Base-by-base conservation (phyloP, 2,329 filamentous ascomycete species). In the Passalora sequoiae region DNA sequence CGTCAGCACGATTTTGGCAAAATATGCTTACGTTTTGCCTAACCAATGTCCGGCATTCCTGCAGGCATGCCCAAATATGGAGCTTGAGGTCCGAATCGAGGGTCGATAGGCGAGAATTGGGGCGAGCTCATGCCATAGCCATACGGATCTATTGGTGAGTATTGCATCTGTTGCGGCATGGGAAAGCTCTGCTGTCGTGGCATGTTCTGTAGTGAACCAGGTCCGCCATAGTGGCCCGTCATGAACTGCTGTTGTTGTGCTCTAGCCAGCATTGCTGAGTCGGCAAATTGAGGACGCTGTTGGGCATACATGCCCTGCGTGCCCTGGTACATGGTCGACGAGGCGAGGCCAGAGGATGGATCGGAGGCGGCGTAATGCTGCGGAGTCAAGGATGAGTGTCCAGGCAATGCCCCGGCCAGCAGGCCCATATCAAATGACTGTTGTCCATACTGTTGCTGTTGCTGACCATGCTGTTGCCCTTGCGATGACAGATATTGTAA, bases 81-180 rank as follows among this genome's bases (percentile, higher is more conserved):
- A 7, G 44, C 31, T 27, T 51, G 52, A 12, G 47, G 39, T n/a
- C 40, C 43, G 6, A 57, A 57, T 5, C 55, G 47, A 28, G 54
- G 50, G 33, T 60, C 54, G 8, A 59, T 41, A 2, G 51, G 47
- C 2, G 54, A 51, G 38, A 51, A 56, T 10, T 49, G 54, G 4
- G 50, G 16, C 4, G 53, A 44, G 20, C 41, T 52, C 17, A 55
- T 40, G 25, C 44, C 49, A 33, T 56, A 61, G 4, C 44, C 51
- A 32, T 57, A 60, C 13, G 51, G 46, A 31, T 60, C 50, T 17
- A 59, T 40, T 10, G 44, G 56, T 4, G 51, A 43, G 39, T 53
- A 59, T 24, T 39, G 52, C 19, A 50, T 31, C 17, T 56, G 53
- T 13, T 43, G 44, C 24, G 49, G 53, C 45, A 55, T 41, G 4